A percentile compares a stretch with the other conserved stretches of the same genome.
These are phyloP conservation scores for Warburgia ugandensis DNA, from an alignment of 164 flowering plant species.

Conservation along the genomic window DNA sequence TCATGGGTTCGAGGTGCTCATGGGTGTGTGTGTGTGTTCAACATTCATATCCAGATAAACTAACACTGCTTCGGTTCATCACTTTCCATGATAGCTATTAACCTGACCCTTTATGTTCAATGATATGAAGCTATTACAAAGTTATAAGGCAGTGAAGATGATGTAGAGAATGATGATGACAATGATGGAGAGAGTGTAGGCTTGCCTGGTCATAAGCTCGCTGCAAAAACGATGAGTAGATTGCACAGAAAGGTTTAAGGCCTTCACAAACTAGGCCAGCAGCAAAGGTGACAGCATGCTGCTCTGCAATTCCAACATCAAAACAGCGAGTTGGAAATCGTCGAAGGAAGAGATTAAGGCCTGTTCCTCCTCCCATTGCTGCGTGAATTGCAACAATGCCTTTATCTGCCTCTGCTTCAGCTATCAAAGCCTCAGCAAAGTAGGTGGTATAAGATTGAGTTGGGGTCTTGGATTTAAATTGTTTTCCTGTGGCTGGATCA, in stretches of 20 bases:
- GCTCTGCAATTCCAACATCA: constrained; percentile 98
- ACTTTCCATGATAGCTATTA: too few relatives aligned
- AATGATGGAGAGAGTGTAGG: too few relatives aligned
- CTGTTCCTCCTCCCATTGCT: constrained; percentile 99
- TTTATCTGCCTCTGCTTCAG: constrained; percentile 89
- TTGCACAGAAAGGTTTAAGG: constrained; percentile 89
- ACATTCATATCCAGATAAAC: too few relatives aligned
- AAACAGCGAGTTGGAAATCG: constrained; percentile 82
- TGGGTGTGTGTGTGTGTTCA: too few relatives aligned
- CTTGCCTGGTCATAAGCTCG: constrained; percentile 93
- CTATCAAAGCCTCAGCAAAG: constrained; percentile 92
- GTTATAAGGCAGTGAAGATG: too few relatives aligned
- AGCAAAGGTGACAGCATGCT: constrained; percentile 97
- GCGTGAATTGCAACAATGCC: constrained; percentile 91
- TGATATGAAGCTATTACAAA: too few relatives aligned
- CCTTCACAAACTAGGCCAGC: constrained; percentile 98
- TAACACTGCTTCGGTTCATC: too few relatives aligned
- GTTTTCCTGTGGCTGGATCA: constrained; percentile 92
- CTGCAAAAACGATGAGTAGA: constrained; percentile 93
- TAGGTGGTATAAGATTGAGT: constrained; percentile 88
- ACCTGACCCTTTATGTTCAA: too few relatives aligned
- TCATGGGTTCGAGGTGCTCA: too few relatives aligned
- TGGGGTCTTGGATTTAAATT: constrained; percentile 52
- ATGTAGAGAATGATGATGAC: too few relatives aligned
- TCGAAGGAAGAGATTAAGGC: constrained; percentile 69